Evolutionary conservation across 352 stramenopile species (phyloP).

Genomic region (Thraustochytrium sp.): DNA sequence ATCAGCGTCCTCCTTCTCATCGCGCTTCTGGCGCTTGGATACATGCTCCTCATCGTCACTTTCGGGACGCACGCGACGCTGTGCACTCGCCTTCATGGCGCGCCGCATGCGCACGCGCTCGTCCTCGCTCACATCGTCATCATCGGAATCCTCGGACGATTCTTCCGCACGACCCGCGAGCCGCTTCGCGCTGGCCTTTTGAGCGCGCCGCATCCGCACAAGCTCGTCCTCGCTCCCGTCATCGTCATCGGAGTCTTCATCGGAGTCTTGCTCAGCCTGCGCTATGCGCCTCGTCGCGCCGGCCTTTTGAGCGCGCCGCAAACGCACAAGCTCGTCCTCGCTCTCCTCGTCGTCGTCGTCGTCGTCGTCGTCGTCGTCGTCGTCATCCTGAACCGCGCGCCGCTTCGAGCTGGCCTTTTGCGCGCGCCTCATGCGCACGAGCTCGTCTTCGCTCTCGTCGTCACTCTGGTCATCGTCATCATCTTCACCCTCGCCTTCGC

Average conservation of each 20-base stretch:
- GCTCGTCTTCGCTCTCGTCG: not conserved
- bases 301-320: not conserved
- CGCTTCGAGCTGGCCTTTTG: not conserved
- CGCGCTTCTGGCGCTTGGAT: not conserved
- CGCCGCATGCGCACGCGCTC: not conserved
- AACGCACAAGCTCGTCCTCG: not conserved
- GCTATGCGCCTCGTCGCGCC: not conserved
- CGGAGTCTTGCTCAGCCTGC: too few relatives aligned
- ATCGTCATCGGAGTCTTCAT: not conserved
- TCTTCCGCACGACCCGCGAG: too few relatives aligned
- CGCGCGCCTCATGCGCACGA: not conserved
- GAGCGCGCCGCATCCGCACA: not conserved
- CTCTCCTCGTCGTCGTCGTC: not conserved
- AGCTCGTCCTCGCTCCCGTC: not conserved
- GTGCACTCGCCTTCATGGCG: not conserved
- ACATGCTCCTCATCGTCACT: not conserved
- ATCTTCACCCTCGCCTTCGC: too few relatives aligned
- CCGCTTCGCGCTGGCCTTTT: too few relatives aligned
- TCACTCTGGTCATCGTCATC: too few relatives aligned
- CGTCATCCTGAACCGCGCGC: not conserved
- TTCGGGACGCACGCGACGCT: too few relatives aligned
- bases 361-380: not conserved
- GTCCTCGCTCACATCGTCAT: not conserved
- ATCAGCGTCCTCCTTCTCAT: conserved; percentile 1
- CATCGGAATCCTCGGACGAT: not conserved